Base-by-base conservation (phyloP, 2,329 filamentous ascomycete species). In the Fusarium papillatum region DNA sequence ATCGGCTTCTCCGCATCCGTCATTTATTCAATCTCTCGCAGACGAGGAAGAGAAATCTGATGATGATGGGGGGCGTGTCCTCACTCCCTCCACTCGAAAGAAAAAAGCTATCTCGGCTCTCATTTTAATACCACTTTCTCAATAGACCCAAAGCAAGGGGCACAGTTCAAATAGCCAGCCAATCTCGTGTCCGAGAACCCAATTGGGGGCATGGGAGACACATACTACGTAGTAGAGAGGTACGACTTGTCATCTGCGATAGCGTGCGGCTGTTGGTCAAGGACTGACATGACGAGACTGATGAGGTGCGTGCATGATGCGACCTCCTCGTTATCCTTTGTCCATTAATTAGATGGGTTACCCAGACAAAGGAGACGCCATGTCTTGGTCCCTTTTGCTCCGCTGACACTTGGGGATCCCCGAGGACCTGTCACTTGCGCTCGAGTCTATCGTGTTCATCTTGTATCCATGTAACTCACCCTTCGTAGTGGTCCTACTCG, bases 311-410 rank as follows among this genome's bases (percentile, higher is more conserved):
- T 55, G 50, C 50, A 57, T 57, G 50, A 57, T 34, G 50, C 50
- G 11, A 19, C 29, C 19, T 22, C 50, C 50, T 34, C 50, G 8
- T 34, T 34, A 57, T 57, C 50, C 50, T 57, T 57, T 34, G 50
- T 34, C 50, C 50, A 57, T 57, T 57, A 57, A 57, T 57, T 57
- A 57, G 50, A 57, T 57, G 50, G 50, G 29, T 34, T 57, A n/a
- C 29, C 26, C 29, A 57, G 50, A 57, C 50, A 57, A 57, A 53
- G 48, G 26, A 19, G 26, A 53, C 48, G 48, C 48, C 48, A 53
- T 53, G 26, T 53, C 48, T 53, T 55, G 50, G 29, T 19, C 29
- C 50, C 29, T 31, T 57, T 17, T 34, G n/a, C 50, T 34, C 50
- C 29, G 26, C 50, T 57, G 50, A 57, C 50, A 57, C 50, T 57